Evolutionary conservation across 192 early-diverging fungal species (phyloP).

Genomic region (Coemansia sp.): DNA sequence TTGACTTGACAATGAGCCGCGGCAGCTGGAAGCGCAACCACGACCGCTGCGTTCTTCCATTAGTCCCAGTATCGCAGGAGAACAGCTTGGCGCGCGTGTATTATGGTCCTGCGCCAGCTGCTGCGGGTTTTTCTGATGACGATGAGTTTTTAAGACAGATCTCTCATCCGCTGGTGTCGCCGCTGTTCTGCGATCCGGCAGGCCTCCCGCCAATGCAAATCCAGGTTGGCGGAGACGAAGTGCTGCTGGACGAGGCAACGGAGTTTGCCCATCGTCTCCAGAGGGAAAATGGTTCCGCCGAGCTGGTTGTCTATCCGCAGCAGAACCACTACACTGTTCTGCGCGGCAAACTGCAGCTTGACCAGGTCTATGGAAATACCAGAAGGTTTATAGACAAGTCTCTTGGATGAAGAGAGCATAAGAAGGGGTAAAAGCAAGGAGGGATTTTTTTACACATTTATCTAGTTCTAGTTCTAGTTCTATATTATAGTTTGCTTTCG

Average conservation of each 20-base stretch:
- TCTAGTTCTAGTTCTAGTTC: background rate
- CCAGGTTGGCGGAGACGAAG: conserved; percentile 20
- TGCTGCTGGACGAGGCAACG: conserved; percentile 19
- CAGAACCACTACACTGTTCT: conserved; percentile 30
- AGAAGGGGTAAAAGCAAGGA: background rate
- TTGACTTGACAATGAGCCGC: conserved; percentile 19
- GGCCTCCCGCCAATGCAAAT: conserved; percentile 19
- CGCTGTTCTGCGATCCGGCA: conserved; percentile 1
- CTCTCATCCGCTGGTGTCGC: conserved; percentile 25
- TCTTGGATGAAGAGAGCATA: background rate
- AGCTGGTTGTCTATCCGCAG: conserved; percentile 16
- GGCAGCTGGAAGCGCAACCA: conserved; percentile 25
- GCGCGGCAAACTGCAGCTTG: conserved; percentile 26
- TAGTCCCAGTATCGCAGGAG: background rate
- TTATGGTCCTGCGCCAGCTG: conserved; percentile 6
- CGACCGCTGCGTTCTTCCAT: conserved; percentile 9
- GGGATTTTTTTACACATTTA: no score
- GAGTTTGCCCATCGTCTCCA: conserved; percentile 1
- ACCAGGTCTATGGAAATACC: conserved; percentile 11
- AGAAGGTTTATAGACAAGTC: conserved; percentile 5
- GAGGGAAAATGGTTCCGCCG: background rate
- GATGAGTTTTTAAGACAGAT: conserved; percentile 4
- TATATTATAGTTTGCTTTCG: background rate
- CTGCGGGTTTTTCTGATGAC: background rate
- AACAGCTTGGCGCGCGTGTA: conserved; percentile 21